Percentiles rank a stretch among this genome's conserved stretches.
Evolutionary conservation across 2,329 filamentous ascomycete species (phyloP).

Genomic region (Aspergillus hortae): DNA sequence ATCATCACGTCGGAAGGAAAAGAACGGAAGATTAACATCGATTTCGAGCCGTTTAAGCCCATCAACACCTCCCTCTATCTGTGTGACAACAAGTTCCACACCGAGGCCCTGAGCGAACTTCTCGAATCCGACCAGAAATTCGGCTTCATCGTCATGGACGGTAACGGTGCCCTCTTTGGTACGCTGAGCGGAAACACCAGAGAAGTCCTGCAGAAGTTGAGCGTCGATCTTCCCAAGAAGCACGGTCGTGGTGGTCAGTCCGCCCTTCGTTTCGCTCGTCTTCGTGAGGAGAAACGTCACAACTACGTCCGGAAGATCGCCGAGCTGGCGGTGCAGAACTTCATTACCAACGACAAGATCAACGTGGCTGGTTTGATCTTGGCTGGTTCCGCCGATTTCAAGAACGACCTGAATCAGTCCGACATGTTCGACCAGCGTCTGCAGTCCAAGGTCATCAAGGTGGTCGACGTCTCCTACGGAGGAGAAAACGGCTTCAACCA

Average conservation of each 20-base stretch:
- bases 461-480: constrained; percentile 97
- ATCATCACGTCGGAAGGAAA: constrained; percentile 98
- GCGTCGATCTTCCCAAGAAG: constrained; percentile 98
- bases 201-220: constrained; percentile 96
- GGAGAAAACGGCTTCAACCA: constrained; percentile 99
- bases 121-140: constrained; percentile 99
- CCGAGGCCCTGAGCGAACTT: constrained; percentile 91
- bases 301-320: constrained; percentile 99
- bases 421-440: constrained; percentile 95
- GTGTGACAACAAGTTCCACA: constrained; percentile 99
- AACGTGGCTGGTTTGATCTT: constrained; percentile 95
- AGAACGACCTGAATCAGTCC: constrained; percentile 96
- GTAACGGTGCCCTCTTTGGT: constrained; percentile 95
- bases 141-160: constrained; percentile 99
- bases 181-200: constrained; percentile 96
- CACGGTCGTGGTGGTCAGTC: constrained; percentile 99
- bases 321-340: constrained; percentile 96
- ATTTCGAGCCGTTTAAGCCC: constrained; percentile 99
- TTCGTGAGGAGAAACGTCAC: constrained; percentile 98
- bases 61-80: constrained; percentile 99
- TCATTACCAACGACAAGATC: constrained; percentile 97
- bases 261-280: constrained; percentile 97
- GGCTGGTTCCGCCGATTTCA: constrained; percentile 97
- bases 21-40: constrained; percentile 99
- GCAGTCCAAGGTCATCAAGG: constrained; percentile 94